Base-by-base conservation (phyloP, 169 alveolate genomes). In the Cryptosporidium bovis region DNA sequence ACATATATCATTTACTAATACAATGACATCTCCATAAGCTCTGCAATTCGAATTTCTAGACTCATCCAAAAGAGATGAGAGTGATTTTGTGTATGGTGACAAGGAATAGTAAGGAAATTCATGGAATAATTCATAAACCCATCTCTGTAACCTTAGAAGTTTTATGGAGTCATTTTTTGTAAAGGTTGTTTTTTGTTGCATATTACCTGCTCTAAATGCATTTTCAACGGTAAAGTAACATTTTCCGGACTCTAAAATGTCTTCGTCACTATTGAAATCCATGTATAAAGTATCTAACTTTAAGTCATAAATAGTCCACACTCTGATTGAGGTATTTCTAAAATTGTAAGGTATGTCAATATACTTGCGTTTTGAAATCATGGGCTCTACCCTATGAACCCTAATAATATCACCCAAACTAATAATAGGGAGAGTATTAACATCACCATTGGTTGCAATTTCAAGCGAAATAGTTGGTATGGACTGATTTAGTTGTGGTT, bases 101-200 rank as follows among this genome's bases (percentile, higher is more conserved):
- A 62, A 44, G 62, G 77, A 77, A 62, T 55, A 77, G 46, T 56
- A 77, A 3, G 87, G 87, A 29, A 60, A 77, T n/a, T 62, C 71
- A 60, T 77, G 87, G 56, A 77, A 77, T 48, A 77, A 40, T 77
- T 77, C 87, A 46, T 77, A 77, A 44, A 20, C 65, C 87, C 87
- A 77, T 58, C 87, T 58, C 64, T 77, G 87, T 5, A 77, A 46
- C 33, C 64, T 60, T 29, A 77, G 50, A 27, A 77, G 65, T 62
- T 71, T 77, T 16, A 77, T 20, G 7, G 87, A 77, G 24, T 77
- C 87, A 10, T 77, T 62, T 50, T 77, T 62, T 40, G 87, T 77
- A 60, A 77, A 77, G 7, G 87, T 77, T 18, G 87, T 77, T 13
- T 62, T 77, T 60, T 56, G 87, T 18, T 77, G 87, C 16, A 15